Evolutionary conservation across 2,329 filamentous ascomycete species (phyloP), one percentile per base, ranked within the genome.

Genomic region (Sclerotiophoma versabilis): DNA sequence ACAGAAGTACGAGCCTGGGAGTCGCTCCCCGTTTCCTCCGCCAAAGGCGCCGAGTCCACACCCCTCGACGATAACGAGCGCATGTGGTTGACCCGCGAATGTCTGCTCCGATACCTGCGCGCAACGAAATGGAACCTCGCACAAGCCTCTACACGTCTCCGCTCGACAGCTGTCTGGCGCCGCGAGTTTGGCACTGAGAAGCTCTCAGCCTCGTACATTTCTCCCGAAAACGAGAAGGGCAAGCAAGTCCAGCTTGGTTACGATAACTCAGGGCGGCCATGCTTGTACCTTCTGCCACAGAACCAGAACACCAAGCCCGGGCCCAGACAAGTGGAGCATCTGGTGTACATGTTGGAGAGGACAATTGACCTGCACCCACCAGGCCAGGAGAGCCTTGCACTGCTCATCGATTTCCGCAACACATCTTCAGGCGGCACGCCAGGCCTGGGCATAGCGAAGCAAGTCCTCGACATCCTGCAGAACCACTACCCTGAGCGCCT

Each of bases 341-440:
- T 99, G 57, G 92, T 97, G 46, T 99, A 90, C 79, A 97, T 98
- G 93, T 79, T 98, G 34, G 95, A 99, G 80, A 85, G 91, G 30
- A 87, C 90, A 27, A 86, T 96, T 62, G 93, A 97, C 66, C 78
- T 98, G 58, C 92, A 96, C 86, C 88, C 90, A 0, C 83, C 93
- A 0, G 89, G 90, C 12, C 91, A 96, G 72, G 95, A 98, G 79
- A 95, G 86, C 41, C 77, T 96, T 54, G 89, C 90, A 36, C 82
- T 99, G 50, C 80, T 98, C 64, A 93, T 98, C 76, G 93, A 97
- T 79, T 98, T 96, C 81, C 91, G 92, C 76, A 84, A 88, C 56
- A 88, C 87, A 63, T 90, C 89, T 73, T 85, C 83, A 54, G 86
- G 91, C 49, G 85, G 88, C 66, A 91, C 92, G 69, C 92, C 93